Evolutionary conservation across 2,329 filamentous ascomycete species (phyloP), one percentile per base, ranked within the genome.

Genomic region (Penicillium sp.): DNA sequence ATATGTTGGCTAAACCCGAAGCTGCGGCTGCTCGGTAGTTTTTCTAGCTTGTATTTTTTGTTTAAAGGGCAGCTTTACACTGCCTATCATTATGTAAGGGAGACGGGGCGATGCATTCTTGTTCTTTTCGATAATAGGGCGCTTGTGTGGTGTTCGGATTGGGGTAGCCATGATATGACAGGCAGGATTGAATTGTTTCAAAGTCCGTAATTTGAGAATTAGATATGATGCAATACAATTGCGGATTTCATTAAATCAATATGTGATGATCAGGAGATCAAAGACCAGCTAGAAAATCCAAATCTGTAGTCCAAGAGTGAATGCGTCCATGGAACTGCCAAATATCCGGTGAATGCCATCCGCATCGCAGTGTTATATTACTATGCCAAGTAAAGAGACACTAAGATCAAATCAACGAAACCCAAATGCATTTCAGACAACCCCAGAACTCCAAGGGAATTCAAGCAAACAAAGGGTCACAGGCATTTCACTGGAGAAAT

Each of bases 1-100:
- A 86, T 59, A 84, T 82, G 79, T 74, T 86, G 63, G 80, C 81
- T 23, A 79, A 76, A 64, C 74, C 73, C 14, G 73, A 77, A 47
- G 71, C 71, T 26, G 56, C 59, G 7, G 57, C 61, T 57, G 64
- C 62, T 50, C 66, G 67, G 47, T 67, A 61, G 49, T 18, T 54
- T 42, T 58, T 51, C 4, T 19, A 34, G 34, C n/a, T 13, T 29
- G 35, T 47, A 10, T 27, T 44, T 36, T 42, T 1, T 23, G 32
- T 19, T 49, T 26, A 9, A 16, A 11, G n/a, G 23, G 5, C 43
- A 27, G 46, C 30, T 46, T 18, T 14, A 30, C 16, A 32, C 16
- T 38, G 40, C 32, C 27, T 19, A 27, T 13, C 18, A 40, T 30
- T n/a, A 38, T 42, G 40, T 8, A 45, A 46, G 8, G 26, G 23